phyloP scores from a whole-genome alignment of 1,284 basidiomycete species.

The Fomitopsis palustris region DNA sequence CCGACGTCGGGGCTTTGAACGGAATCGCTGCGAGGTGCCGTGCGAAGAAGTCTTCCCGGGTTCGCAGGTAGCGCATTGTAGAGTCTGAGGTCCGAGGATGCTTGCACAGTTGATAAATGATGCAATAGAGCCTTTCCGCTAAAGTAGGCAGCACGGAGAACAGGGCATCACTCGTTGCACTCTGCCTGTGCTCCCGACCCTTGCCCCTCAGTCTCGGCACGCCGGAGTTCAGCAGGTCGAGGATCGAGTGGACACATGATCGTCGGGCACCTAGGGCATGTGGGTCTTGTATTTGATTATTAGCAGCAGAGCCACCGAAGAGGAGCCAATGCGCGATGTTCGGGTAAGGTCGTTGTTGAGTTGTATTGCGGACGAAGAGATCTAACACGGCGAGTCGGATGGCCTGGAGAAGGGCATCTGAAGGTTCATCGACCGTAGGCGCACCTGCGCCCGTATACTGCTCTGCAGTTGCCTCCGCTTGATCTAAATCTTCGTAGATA shows the following conservation, averaged over 20 bases:
- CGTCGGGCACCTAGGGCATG: slow-evolving; percentile 66
- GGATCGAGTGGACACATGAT: slow-evolving; percentile 79
- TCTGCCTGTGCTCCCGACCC: slow-evolving; percentile 32
- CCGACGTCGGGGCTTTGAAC: slow-evolving; percentile 48
- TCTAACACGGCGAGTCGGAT: slow-evolving; percentile 83
- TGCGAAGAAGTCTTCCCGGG: slow-evolving; percentile 86
- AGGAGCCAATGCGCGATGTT: slow-evolving; percentile 91
- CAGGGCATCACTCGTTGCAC: slow-evolving; percentile 44
- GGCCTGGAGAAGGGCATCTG: slow-evolving; percentile 58
- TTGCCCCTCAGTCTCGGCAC: slow-evolving; percentile 54
- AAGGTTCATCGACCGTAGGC: slow-evolving; percentile 44
- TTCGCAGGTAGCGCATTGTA: slow-evolving; percentile 86
- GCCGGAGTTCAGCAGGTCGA: slow-evolving; percentile 73
- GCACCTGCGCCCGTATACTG: slow-evolving; percentile 70
- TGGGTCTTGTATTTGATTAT: slow-evolving; percentile 70
- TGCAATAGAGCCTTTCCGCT: slow-evolving; percentile 83
- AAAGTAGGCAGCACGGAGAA: slow-evolving; percentile 73
- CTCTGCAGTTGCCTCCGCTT: slow-evolving; percentile 55
- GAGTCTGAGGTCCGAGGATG: slow-evolving; percentile 83
- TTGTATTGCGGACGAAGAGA: slow-evolving; percentile 79
- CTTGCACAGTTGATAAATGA: slow-evolving; percentile 85
- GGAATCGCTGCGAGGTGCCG: slow-evolving; percentile 79
- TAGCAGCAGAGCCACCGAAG: slow-evolving; percentile 56
- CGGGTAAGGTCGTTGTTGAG: slow-evolving; percentile 62
- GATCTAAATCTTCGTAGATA: slow-evolving; percentile 53